A percentile compares a stretch with the other conserved stretches of the same genome.
Conservation (phyloP, 139 green algal genomes). For the Desmodesmus armatus region DNA sequence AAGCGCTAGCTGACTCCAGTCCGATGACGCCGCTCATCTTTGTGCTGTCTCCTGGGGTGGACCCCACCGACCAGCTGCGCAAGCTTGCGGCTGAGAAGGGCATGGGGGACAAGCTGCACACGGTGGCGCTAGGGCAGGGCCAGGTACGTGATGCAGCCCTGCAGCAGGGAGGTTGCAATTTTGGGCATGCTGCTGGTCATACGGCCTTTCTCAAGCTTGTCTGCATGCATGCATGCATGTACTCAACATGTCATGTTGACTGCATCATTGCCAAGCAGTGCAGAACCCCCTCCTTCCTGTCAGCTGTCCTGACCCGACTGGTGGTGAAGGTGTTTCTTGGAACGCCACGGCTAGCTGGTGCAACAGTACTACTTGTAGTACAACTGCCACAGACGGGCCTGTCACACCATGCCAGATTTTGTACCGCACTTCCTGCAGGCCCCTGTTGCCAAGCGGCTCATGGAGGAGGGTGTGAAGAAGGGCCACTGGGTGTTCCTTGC, state of each 20-base stretch:
- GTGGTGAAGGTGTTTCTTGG: too few species aligned
- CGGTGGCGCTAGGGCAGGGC: slow-evolving; percentile 82
- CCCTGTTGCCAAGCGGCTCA: slow-evolving; percentile 78
- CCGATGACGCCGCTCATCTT: slow-evolving; percentile 82
- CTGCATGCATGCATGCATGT: neutral
- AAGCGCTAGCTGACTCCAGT: slow-evolving; percentile 77
- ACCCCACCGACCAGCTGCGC: slow-evolving; percentile 81
- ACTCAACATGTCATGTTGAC: neutral
- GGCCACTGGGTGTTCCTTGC: slow-evolving; percentile 92
- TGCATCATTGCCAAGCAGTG: too few species aligned
- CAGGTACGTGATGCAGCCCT: slow-evolving; percentile 34
- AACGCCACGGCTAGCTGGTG: too few species aligned
- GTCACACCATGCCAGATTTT: too few species aligned
- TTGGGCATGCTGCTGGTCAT: too few species aligned
- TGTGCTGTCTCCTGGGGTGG: slow-evolving; percentile 85
- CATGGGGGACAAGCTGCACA: slow-evolving; percentile 73
- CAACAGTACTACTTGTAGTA: too few species aligned
- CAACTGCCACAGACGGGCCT: too few species aligned
- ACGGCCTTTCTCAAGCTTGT: too few species aligned
- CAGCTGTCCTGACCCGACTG: too few species aligned
- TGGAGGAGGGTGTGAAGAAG: slow-evolving; percentile 76
- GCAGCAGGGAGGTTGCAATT: neutral
- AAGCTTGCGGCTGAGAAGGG: slow-evolving; percentile 80
- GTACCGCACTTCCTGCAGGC: too few species aligned
- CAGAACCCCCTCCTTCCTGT: too few species aligned